Evolutionary conservation across 2,329 filamentous ascomycete genomes (phyloP), one percentile per base, ranked within the genome.

Genomic region (Westerdykella sp.): DNA sequence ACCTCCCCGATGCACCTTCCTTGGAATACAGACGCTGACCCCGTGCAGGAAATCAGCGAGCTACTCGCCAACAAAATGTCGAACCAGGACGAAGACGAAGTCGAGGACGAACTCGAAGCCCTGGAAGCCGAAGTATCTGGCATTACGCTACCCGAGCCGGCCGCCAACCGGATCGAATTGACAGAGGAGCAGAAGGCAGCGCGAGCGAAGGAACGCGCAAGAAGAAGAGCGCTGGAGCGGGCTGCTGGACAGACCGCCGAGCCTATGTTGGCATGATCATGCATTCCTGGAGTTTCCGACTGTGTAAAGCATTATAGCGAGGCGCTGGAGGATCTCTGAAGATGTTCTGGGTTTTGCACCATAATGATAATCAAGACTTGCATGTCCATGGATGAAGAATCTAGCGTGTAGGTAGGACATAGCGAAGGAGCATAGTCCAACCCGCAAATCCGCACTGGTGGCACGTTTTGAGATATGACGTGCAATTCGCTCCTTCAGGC

Each of bases 71-170:
- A 86, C 11, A 81, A 84, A 56, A 90, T 98, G 73, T 87, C 89
- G 12, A 93, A 89, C 60, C 85, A 94, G 59, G 93, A 98, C 68
- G 93, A 98, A 67, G 91, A 97, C 61, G 93, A 96, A 60, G 93
- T 98, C 28, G 93, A 98, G 65, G 90, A 96, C 60, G 93, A 98
- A 70, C 74, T 98, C 41, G 87, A 86, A 43, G 84, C 83, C 1
- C 75, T 98, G 51, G 85, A 90, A 66, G 74, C 73, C 34, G 81
- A 90, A 59, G 65, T 81, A 41, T 66, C 64, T 34, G 69, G 67
- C 28, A 56, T 60, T 16, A 53, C 55, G 40, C 51, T 74, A 30
- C 70, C 71, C n/a, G 59, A 68, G 44, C 64, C 68, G 28, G 71
- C 72, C 5, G 45, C 44, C 11, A 49, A 55, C 15, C 51, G 58